A percentile compares a stretch with the other conserved stretches of the same genome.
These are phyloP conservation scores for Chamaecyparis obtusa DNA, from an alignment of 75 land plant species.

Conservation along the genomic window DNA sequence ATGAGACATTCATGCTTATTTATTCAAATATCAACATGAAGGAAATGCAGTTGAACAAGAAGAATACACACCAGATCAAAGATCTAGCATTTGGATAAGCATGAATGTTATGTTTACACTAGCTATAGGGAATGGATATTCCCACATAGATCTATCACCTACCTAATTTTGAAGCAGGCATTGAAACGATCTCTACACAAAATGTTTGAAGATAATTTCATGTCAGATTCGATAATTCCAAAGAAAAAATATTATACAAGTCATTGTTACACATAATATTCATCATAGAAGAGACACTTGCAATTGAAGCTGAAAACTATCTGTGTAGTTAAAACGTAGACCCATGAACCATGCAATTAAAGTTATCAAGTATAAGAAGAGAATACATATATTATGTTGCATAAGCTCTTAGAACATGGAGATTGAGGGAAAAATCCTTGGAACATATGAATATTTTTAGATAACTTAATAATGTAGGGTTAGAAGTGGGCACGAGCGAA, in stretches of 20 bases:
- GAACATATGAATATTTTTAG: neutral
- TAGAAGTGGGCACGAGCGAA: neutral
- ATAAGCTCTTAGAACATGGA: neutral
- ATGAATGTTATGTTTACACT: conserved; percentile 95
- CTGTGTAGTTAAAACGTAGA: neutral
- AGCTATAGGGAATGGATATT: conserved; percentile 98
- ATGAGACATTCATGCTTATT: neutral
- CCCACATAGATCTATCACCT: conserved; percentile 83
- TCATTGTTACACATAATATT: neutral
- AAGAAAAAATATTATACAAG: neutral
- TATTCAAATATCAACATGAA: neutral
- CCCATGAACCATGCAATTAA: neutral
- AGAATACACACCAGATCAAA: conserved; percentile 55
- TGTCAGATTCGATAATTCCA: neutral
- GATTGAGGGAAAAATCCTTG: neutral
- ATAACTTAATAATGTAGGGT: neutral
- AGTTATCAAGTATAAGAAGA: neutral
- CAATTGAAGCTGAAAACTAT: neutral
- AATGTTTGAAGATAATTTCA: neutral
- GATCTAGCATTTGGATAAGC: conserved; percentile 97
- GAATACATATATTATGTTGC: neutral
- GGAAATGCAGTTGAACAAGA: neutral
- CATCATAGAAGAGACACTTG: neutral
- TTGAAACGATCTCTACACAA: conserved; percentile 70
- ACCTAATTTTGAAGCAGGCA: conserved; percentile 72